Base-by-base conservation (phyloP, 768 basidiomycete genomes). In the Antrodiella citrinella region DNA sequence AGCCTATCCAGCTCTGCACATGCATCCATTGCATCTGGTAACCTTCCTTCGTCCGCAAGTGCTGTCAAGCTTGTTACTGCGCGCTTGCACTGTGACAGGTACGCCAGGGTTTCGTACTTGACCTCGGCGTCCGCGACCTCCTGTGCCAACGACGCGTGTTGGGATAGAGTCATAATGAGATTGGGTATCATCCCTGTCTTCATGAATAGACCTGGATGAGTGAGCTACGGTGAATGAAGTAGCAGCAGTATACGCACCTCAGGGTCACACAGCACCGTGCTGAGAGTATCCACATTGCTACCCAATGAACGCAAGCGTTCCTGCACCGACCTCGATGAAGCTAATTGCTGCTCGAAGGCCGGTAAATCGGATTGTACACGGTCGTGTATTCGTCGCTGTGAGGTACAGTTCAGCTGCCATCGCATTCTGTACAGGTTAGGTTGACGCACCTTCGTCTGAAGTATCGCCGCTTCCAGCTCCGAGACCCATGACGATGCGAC, bases 391-490 rank as follows among this genome's bases (percentile, higher is more conserved):
- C 72, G 76, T 58, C 72, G 69, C 81, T 91, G 65, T 21, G 54
- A 42, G 56, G 51, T 43, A 55, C 57, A 61, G 41, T n/a, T n/a
- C n/a, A n/a, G n/a, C n/a, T n/a, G n/a, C n/a, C n/a, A n/a, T n/a
- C n/a, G n/a, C n/a, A n/a, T n/a, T n/a, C n/a, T n/a, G n/a, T n/a
- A n/a, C n/a, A n/a, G n/a, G 47, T 22, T n/a, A n/a, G n/a, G 25
- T 22, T 53, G 47, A 46, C 66, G 45, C 59, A 90, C 91, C 73
- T 89, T 87, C 10, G 86, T 89, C 26, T 71, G 68, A 20, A 68
- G 67, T 52, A 93, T 86, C 11, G 82, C 80, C 43, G 77, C 73
- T 56, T 93, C 81, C 23, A 95, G 72, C 61, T 88, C 84, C 0
- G 68, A 62, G 35, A 88, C 68, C 86, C 88, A 91, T 51, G 80